Evolutionary conservation across 176 grass and related monocot genomes (phyloP), one percentile per base, ranked within the genome.

Genomic region (Sorghum bicolor): DNA sequence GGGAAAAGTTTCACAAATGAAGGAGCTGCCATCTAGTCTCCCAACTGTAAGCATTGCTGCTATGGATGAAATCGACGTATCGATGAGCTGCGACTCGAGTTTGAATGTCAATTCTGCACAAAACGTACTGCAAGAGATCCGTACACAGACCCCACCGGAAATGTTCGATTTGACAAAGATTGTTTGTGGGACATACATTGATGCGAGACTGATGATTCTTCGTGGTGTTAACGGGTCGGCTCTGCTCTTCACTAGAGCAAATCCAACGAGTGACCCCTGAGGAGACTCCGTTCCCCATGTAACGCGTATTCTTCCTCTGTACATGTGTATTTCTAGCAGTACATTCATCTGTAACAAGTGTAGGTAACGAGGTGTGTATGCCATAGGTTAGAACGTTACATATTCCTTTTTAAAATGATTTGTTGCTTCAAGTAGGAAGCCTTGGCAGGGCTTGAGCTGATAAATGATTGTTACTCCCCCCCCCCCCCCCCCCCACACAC

Each of bases 141-240:
- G 86, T 53, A 98, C 66, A 44, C 93, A 98, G 80, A 93, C 85
- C 14, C 96, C 93, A 17, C 89, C 83, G 1, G 96, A 98, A 74
- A 93, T 95, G 89, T 98, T 98, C 1, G 96, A 98, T 44, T 76
- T 98, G 31, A 90, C 92, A 32, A 93, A 89, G 78, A 58, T 95
- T 78, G 83, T 95, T 36, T 95, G 96, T 17, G 96, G 96, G 67
- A 95, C 92, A 25, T 98, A 98, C 55, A 81, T 98, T 5, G 96
- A 98, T 78, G 83, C 96, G 13, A 91, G 96, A 58, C 72, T 98
- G 85, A 87, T 98, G 91, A 86, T 98, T 89, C 90, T 98, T 61
- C 88, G 91, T 10, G 85, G 96, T 55, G 87, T 91, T 47, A 90
- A 87, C 24, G 91, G 93, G 15, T 98, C 96, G 0, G 91, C 96